Evolutionary conservation across 1,139 yeast genomes (phyloP), one percentile per base, ranked within the genome.

Genomic region (Kurtzmaniella natalensis): DNA sequence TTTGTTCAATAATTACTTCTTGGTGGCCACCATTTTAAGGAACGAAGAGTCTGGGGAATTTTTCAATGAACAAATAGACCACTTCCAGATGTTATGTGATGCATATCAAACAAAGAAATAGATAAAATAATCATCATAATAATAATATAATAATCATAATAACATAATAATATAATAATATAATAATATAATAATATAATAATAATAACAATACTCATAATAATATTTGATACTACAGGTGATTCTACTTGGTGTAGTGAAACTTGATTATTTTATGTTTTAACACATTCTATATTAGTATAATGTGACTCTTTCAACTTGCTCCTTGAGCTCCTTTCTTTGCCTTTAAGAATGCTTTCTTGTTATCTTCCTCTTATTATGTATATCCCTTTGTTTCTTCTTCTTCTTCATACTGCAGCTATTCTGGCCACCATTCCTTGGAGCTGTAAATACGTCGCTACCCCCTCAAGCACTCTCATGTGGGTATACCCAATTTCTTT

Each of bases 381-480:
- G n/a, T n/a, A n/a, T n/a, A n/a, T n/a, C n/a, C n/a, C n/a, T n/a
- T n/a, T n/a, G n/a, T n/a, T n/a, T n/a, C n/a, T n/a, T n/a, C n/a
- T n/a, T n/a, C n/a, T 11, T 7, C 14, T 23, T 11, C 14, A 23
- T 23, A 26, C 17, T 3, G 19, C 21, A 3, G 29, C 17, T 10
- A 26, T 26, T 26, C 29, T 20, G 15, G 95, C 83, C 35, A 87
- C 61, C 64, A 94, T 69, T 5, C 96, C 95, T 36, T 87, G 80
- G 42, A 92, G 60, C 54, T 92, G 99, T 42, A 92, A 61, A 52
- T 82, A 84, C 0, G 95, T 80, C 7, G 87, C 76, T 2, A 94
- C 95, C 38, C 99, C 99, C 57, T 92, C 98, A 38, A 92, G 68
- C 5, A 92, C 81, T 43, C 96, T 68, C 92, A 92, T 81, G 51